Conservation (phyloP, 2,329 filamentous ascomycete species). For the Trichoderma endophyticum region DNA sequence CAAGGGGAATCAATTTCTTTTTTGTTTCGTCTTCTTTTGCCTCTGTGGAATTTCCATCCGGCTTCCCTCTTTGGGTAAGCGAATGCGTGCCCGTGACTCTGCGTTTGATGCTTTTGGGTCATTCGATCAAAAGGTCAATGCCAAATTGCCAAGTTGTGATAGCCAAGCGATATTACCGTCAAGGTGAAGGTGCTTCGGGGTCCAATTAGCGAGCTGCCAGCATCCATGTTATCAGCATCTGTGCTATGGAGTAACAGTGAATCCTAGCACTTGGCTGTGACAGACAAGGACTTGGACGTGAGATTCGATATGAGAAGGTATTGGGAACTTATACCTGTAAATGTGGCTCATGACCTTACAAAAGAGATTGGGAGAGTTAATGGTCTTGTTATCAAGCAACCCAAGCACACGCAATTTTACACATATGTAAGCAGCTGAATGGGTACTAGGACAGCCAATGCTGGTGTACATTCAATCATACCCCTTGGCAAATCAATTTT, state of each 20-base stretch:
- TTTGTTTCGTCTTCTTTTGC: background rate
- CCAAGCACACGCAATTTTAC: background rate
- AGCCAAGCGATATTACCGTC: background rate
- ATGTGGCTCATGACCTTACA: background rate
- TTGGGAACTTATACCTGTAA: background rate
- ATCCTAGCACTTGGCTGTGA: background rate
- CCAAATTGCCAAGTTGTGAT: background rate
- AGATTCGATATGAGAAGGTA: background rate
- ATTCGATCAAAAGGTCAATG: background rate
- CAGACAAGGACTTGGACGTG: background rate
- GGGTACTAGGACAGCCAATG: background rate
- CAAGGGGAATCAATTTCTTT: conserved; percentile 9
- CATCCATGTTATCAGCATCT: background rate
- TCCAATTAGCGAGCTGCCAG: background rate
- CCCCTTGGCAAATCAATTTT: background rate
- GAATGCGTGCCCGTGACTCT: background rate
- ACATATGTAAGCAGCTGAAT: background rate
- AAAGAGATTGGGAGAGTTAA: background rate
- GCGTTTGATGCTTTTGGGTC: background rate
- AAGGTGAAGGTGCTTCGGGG: background rate
- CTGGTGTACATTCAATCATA: background rate
- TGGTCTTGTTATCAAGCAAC: background rate
- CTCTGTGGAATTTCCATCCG: background rate
- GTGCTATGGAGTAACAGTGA: background rate
- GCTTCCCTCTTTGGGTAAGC: background rate